A percentile compares a stretch with the other conserved stretches of the same genome.
Evolutionary conservation across 1,284 basidiomycete genomes (phyloP).

Genomic region (Schizophyllum commune): DNA sequence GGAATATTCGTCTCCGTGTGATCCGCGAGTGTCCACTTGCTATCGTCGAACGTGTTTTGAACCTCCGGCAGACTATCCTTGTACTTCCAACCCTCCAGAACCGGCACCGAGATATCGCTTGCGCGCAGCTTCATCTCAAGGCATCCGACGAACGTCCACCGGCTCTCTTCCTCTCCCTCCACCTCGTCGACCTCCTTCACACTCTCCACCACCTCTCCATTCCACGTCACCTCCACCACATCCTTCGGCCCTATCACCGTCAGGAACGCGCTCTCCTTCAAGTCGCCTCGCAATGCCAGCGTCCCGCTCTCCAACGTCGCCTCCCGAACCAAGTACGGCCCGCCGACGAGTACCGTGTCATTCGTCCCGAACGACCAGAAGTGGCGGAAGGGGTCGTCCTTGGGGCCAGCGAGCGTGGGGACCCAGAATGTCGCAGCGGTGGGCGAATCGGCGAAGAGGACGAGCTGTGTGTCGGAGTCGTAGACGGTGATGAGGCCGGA

Average conservation of each 20-base stretch:
- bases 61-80: conserved; percentile 68
- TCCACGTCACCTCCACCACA: conserved; percentile 59
- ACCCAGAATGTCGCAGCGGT: conserved; percentile 52
- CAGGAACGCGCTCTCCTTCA: conserved; percentile 34
- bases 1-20: conserved; percentile 67
- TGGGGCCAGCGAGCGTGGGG: conserved; percentile 26
- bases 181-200: too few species aligned
- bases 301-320: conserved; percentile 30
- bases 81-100: conserved; percentile 59
- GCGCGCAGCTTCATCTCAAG: not conserved
- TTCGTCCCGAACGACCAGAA: conserved; percentile 48
- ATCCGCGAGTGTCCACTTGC: conserved; percentile 55
- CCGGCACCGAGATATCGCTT: conserved; percentile 18
- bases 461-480: conserved; percentile 57
- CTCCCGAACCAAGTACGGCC: conserved; percentile 48
- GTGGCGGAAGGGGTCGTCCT: conserved; percentile 27
- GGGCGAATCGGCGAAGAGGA: conserved; percentile 56
- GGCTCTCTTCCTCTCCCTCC: too few species aligned
- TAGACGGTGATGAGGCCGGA: conserved; percentile 52
- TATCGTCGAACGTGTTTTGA: conserved; percentile 45
- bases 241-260: conserved; percentile 45
- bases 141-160: conserved; percentile 1
- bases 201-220: conserved; percentile 41
- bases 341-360: conserved; percentile 43
- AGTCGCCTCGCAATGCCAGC: conserved; percentile 39